These are phyloP conservation scores for Pyricularia sp. DNA, from an alignment of 2,329 filamentous ascomycete species.

Conservation along the genomic window DNA sequence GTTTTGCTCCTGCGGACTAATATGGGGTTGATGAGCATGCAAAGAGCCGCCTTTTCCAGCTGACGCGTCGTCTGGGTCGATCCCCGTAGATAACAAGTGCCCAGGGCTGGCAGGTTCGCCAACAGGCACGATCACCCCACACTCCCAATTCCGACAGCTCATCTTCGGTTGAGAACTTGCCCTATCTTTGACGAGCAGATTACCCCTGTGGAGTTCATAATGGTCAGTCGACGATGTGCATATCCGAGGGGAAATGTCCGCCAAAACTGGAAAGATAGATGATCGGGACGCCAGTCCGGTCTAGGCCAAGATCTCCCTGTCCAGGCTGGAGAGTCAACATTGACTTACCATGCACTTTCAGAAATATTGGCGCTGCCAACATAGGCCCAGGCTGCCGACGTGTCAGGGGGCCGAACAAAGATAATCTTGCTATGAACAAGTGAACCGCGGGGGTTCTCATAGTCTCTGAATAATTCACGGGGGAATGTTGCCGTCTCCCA, in stretches of 20 bases:
- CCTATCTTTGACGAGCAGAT: conserved; percentile 60
- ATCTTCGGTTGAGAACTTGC: conserved; percentile 61
- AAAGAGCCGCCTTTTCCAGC: neutral
- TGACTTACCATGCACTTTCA: conserved; percentile 77
- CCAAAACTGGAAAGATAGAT: neutral
- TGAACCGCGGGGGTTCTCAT: conserved; percentile 57
- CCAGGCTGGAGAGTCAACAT: neutral
- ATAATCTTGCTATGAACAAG: conserved; percentile 84
- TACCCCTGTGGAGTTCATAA: conserved; percentile 52
- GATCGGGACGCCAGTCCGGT: neutral
- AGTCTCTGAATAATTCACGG: conserved; percentile 61
- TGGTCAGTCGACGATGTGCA: neutral
- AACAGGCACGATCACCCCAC: conserved; percentile 67
- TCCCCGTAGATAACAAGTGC: neutral
- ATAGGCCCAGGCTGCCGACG: conserved; percentile 56
- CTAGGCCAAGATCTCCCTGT: neutral
- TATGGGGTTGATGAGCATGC: neutral
- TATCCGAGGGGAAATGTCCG: neutral
- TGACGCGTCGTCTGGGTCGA: neutral
- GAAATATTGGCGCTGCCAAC: conserved; percentile 87
- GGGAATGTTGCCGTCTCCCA: conserved; percentile 67
- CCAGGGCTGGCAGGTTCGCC: conserved; percentile 19
- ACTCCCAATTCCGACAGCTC: conserved; percentile 90
- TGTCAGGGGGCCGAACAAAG: conserved; percentile 29
- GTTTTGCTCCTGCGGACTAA: conserved; percentile 5